Evolutionary conservation across 2,329 filamentous ascomycete species (phyloP).

Genomic region (Dothistroma septosporum): DNA sequence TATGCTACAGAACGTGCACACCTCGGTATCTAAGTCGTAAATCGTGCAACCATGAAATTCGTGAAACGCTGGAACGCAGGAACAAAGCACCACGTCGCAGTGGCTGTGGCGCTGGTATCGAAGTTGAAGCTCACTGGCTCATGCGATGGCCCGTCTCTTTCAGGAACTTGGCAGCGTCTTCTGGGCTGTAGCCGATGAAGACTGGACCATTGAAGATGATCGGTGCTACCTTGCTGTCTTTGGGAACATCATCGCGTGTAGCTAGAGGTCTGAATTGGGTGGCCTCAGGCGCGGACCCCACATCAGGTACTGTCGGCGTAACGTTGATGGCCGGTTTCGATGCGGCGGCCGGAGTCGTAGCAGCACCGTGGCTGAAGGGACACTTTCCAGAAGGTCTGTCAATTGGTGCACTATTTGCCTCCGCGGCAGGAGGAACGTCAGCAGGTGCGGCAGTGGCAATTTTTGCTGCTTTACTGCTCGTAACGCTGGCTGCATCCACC

Average conservation of each 20-base stretch:
- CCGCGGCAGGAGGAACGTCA: slow-evolving; percentile 25
- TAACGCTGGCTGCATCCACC: slow-evolving; percentile 38
- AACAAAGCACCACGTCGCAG: not conserved
- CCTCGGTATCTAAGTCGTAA: not conserved
- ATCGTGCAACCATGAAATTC: not conserved
- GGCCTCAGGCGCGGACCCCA: not conserved
- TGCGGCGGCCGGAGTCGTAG: not conserved
- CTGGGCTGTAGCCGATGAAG: slow-evolving; percentile 84
- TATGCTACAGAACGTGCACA: not conserved
- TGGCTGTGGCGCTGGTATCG: not conserved
- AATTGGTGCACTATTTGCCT: slow-evolving; percentile 5
- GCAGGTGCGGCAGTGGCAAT: slow-evolving; percentile 49
- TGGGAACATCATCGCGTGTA: not conserved
- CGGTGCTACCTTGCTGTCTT: slow-evolving; percentile 48
- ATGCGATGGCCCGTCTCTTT: slow-evolving; percentile 39
- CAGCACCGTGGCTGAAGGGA: slow-evolving; percentile 21
- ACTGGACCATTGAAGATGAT: slow-evolving; percentile 91
- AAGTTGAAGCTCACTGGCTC: not conserved
- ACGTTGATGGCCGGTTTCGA: not conserved
- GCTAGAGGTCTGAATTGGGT: not conserved
- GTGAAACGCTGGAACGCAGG: slow-evolving; percentile 2
- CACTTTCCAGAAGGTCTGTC: slow-evolving; percentile 19
- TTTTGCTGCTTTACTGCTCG: slow-evolving; percentile 38
- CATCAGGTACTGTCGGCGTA: not conserved
- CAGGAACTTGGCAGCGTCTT: slow-evolving; percentile 74